Percentiles rank a stretch among this genome's conserved stretches.
phyloP scores from a whole-genome alignment of 768 basidiomycete genomes.

The Lactarius hengduanensis region DNA sequence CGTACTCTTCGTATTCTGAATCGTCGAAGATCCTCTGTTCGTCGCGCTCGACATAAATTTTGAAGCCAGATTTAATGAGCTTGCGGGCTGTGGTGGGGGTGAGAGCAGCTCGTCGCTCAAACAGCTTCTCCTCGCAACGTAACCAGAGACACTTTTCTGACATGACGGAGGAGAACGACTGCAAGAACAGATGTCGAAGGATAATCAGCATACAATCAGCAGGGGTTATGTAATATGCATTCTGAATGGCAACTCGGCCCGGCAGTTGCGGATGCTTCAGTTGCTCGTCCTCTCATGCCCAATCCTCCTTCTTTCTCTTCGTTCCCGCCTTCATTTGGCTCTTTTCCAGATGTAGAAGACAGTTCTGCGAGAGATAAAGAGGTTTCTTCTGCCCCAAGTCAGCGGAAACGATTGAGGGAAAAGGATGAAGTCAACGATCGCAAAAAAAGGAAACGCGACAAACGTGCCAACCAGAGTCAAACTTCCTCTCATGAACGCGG shows the following conservation, averaged over 20 bases:
- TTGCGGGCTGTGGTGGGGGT: slow-evolving; percentile 89
- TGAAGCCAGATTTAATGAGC: slow-evolving; percentile 87
- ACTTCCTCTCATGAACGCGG: slow-evolving; percentile 31
- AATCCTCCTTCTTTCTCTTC: slow-evolving; percentile 59
- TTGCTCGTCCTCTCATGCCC: slow-evolving; percentile 36
- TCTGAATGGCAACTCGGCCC: neutral
- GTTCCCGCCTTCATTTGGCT: slow-evolving; percentile 63
- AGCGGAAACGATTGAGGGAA: slow-evolving; percentile 28
- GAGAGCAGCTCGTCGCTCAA: slow-evolving; percentile 89
- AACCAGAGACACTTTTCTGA: slow-evolving; percentile 72
- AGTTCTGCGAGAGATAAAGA: slow-evolving; percentile 39
- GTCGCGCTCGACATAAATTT: slow-evolving; percentile 90
- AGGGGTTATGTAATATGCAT: slow-evolving; percentile 4
- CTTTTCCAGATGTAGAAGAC: slow-evolving; percentile 63
- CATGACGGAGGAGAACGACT: slow-evolving; percentile 39
- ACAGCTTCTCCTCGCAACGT: slow-evolving; percentile 94
- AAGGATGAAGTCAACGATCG: slow-evolving; percentile 35
- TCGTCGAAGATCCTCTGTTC: slow-evolving; percentile 93
- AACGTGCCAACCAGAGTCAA: slow-evolving; percentile 16
- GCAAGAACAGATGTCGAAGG: neutral
- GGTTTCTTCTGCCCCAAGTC: slow-evolving; percentile 20
- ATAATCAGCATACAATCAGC: neutral
- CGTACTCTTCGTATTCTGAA: slow-evolving; percentile 88
- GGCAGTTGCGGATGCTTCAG: neutral
- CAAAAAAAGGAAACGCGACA: slow-evolving; percentile 30